Evolutionary conservation across 2,329 filamentous ascomycete genomes (phyloP).

Genomic region (Pseudocercospora cruenta): DNA sequence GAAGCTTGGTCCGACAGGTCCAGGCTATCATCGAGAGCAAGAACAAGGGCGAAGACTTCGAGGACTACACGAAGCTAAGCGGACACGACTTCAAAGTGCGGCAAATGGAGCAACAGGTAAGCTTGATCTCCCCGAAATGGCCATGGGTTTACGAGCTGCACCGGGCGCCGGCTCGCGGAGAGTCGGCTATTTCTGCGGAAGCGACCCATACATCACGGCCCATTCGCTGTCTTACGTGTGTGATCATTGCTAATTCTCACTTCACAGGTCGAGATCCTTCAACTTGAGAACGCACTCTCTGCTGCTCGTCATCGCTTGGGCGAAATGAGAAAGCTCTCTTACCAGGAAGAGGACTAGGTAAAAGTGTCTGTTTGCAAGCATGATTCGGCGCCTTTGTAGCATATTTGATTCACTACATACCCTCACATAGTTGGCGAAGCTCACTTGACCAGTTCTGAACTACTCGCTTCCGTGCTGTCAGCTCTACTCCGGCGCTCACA

Average conservation of each 20-base stretch:
- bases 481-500: background rate
- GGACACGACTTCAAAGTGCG: slow-evolving; percentile 97
- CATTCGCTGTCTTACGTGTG: too few relatives aligned
- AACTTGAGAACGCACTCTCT: slow-evolving; percentile 84
- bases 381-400: background rate
- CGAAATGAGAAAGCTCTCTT: slow-evolving; percentile 98
- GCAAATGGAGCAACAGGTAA: slow-evolving; percentile 97
- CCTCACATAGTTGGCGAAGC: background rate
- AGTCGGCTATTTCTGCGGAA: too few relatives aligned
- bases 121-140: too few relatives aligned
- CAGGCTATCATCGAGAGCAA: slow-evolving; percentile 91
- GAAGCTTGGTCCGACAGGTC: slow-evolving; percentile 86
- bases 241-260: too few relatives aligned
- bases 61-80: slow-evolving; percentile 83
- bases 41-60: slow-evolving; percentile 70
- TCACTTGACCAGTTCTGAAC: background rate
- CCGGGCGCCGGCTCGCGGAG: too few relatives aligned
- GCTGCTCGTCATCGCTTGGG: slow-evolving; percentile 81
- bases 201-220: too few relatives aligned
- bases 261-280: slow-evolving; percentile 75
- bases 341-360: slow-evolving; percentile 69
- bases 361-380: background rate
- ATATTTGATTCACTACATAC: background rate
- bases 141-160: too few relatives aligned
- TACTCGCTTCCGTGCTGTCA: background rate